Base-by-base conservation (phyloP, 1,284 basidiomycete genomes). In the Erythrobasidium hasegawianum region DNA sequence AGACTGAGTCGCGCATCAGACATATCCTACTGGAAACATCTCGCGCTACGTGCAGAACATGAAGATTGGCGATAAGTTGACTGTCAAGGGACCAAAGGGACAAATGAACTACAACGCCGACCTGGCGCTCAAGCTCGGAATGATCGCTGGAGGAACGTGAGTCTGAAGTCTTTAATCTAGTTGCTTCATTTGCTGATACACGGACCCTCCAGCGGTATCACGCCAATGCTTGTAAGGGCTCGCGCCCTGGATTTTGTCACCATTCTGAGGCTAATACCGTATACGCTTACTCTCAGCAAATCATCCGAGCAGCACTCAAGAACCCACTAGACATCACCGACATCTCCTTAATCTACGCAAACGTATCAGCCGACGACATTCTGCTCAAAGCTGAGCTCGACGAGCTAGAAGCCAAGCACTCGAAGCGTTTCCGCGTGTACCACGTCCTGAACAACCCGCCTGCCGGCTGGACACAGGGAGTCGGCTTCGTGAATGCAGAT, bases 11-110 rank as follows among this genome's bases (percentile, higher is more conserved):
- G n/a, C n/a, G 39, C 41, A 67, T 5, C 73, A 94, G 92, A 84
- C 92, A 5, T 98, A 98, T 77, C 91, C 95, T 75, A 87, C 91
- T 77, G 96, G 96, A 68, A 97, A 97, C 81, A 89, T 98, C 76
- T 97, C 95, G 20, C 85, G 87, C 70, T 84, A 89, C 79, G 82
- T 96, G 74, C 85, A 83, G 50, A 80, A 84, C 59, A 83, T 93
- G 77, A 90, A 88, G 73, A 82, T 95, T 71, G 91, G 92, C 64
- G 86, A 95, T 78, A 86, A 82, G 49, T 82, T 97, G 72, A 85
- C 86, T 72, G 84, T 97, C 81, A 96, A 92, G 79, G 95, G 95
- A 1, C 95, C 95, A 72, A 96, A 91, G 80, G 95, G 95, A 68
- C 87, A 89, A 72, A 80, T 98, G 77, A 68, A 70, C 33, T 71